Conservation (phyloP, 2,329 filamentous ascomycete species). For the Pseudogymnoascus sp. region DNA sequence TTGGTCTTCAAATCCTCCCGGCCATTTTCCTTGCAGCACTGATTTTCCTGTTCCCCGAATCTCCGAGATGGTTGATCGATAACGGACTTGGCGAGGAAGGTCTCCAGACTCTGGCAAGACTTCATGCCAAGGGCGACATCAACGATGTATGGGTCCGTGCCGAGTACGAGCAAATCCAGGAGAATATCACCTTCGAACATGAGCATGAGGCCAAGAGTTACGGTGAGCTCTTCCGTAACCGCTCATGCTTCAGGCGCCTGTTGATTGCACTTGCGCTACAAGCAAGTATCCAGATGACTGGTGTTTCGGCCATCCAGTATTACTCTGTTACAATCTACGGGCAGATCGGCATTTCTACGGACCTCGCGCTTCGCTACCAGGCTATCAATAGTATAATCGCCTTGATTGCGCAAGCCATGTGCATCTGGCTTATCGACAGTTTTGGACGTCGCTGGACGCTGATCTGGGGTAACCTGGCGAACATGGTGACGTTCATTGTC, state of each 20-base stretch:
- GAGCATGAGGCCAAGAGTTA: slow-evolving; percentile 56
- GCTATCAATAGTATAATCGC: slow-evolving; percentile 57
- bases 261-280: slow-evolving; percentile 54
- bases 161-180: slow-evolving; percentile 55
- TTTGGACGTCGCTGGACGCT: slow-evolving; percentile 64
- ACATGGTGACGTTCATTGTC: slow-evolving; percentile 64
- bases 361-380: slow-evolving; percentile 54
- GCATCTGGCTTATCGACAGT: slow-evolving; percentile 56
- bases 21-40: slow-evolving; percentile 45
- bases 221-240: slow-evolving; percentile 49
- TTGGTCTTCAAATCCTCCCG: slow-evolving; percentile 50
- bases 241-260: slow-evolving; percentile 53
- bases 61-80: slow-evolving; percentile 52
- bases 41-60: slow-evolving; percentile 56
- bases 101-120: slow-evolving; percentile 46
- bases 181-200: slow-evolving; percentile 51
- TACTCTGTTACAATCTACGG: slow-evolving; percentile 50
- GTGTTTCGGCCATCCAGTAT: slow-evolving; percentile 56
- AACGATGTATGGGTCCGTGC: slow-evolving; percentile 53
- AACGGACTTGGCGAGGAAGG: slow-evolving; percentile 47
- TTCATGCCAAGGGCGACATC: slow-evolving; percentile 52
- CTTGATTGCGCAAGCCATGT: slow-evolving; percentile 48
- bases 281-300: slow-evolving; percentile 58
- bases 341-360: slow-evolving; percentile 48
- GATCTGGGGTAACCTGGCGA: slow-evolving; percentile 63